Evolutionary conservation across 2,329 filamentous ascomycete genomes (phyloP), one percentile per base, ranked within the genome.

Genomic region (Cercospora beticola): DNA sequence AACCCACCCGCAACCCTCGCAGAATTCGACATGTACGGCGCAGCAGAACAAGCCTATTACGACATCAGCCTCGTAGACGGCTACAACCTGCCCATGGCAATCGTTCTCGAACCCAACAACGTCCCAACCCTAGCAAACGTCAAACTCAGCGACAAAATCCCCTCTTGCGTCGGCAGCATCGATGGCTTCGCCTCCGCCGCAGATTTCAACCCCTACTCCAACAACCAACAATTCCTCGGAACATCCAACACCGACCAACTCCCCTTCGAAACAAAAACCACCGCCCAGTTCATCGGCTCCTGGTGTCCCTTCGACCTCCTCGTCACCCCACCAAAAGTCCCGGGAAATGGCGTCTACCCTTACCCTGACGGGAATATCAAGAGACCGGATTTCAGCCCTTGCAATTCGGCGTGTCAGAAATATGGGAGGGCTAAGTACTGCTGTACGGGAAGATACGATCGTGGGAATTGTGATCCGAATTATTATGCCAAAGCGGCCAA

Each of bases 261-360:
- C 40, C 89, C 90, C 0, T 89, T 90, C 73, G 90, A 94, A 72
- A 77, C 83, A 18, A 79, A 81, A 6, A 83, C 88, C 69, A 88
- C 87, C 54, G 85, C 88, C 69, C 77, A 82, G 12, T 82, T 86
- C 67, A 83, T 92, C 16, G 82, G 84, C 26, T 81, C 83, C 64
- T 96, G 92, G 92, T 96, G 92, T 79, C 92, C 92, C 0, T 94
- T 91, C 90, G 87, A 91, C 71, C 83, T 93, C 56, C 90, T 93
- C 74, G 84, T 88, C 23, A 86, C 86, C 65, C 87, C 88, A 14
- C 92, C 92, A 0, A 82, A 83, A 49, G 89, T 89, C 76, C 91
- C 91, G 10, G 87, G 87, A n/a, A 87, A 91, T 73, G 92, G 91
- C 30, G 85, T 94, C 21, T 94, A 93, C 75, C 89, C 91, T 0